Conservation (phyloP, 2,329 filamentous ascomycete species). For the Trichothecium roseum region DNA sequence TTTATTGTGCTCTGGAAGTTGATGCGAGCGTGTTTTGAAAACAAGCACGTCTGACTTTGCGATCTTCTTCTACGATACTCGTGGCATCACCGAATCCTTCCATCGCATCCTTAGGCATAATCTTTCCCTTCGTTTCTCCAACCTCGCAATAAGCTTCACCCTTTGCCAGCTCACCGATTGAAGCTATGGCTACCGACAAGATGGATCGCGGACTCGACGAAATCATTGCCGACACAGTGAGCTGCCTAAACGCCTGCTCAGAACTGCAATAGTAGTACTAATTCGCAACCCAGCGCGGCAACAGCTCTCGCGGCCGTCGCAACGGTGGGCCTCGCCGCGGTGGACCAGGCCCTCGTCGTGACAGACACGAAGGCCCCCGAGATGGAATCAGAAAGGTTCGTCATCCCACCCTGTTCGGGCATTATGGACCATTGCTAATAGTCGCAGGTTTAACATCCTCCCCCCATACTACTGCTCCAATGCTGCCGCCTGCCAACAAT, state of each 20-base stretch:
- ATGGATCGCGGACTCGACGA: constrained; percentile 48
- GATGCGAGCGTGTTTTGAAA: too few species aligned
- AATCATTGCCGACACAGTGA: constrained; percentile 41
- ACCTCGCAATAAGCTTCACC: too few species aligned
- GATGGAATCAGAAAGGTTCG: constrained; percentile 85
- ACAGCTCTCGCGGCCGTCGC: constrained; percentile 23
- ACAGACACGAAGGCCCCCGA: constrained; percentile 49
- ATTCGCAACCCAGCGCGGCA: constrained; percentile 16
- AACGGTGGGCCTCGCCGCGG: constrained; percentile 19
- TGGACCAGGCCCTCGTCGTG: constrained; percentile 20
- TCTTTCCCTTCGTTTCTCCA: too few species aligned
- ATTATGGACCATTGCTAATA: constrained; percentile 5
- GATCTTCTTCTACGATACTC: too few species aligned
- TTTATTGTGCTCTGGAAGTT: too few species aligned
- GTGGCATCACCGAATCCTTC: too few species aligned
- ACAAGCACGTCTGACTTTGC: too few species aligned
- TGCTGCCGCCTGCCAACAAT: constrained; percentile 1
- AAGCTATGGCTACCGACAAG: constrained; percentile 16
- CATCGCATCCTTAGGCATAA: too few species aligned
- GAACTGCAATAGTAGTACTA: not conserved
- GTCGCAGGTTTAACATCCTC: constrained; percentile 4
- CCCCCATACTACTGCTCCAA: constrained; percentile 4
- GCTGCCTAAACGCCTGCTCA: constrained; percentile 4
- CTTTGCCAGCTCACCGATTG: too few species aligned
- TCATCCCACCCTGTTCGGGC: not conserved